Base-by-base conservation (phyloP, 1,284 basidiomycete genomes). In the Exsudoporus floridanus region DNA sequence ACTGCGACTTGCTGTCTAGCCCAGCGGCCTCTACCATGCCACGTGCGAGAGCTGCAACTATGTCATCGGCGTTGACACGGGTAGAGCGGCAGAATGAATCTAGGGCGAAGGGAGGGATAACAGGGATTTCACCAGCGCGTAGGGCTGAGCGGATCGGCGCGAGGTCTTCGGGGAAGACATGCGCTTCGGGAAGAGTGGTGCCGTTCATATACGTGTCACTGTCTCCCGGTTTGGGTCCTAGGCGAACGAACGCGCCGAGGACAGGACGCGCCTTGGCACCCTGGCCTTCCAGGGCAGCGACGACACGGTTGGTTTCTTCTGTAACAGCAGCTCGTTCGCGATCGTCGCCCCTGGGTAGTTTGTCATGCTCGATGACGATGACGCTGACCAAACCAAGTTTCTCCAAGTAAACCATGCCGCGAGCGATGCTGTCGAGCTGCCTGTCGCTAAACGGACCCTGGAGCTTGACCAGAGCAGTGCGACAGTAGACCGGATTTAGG, bases 361-460 rank as follows among this genome's bases (percentile, higher is more conserved):
- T 81, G 66, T 97, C 94, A 61, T 92, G 85, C 61, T 99, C 97
- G 45, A 98, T 82, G 45, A 99, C 91, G 56, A 99, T 92, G 61
- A 99, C 94, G 57, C 89, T 90, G 59, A 98, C 90, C 16, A 99
- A 80, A 3, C 97, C 97, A 27, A 99, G 86, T 66, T 94, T 95
- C 71, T 96, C 92, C 45, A 99, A 83, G 67, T 98, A 94, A 45
- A 94, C 89, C 76, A 99, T 84, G 42, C 97, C 97, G 38, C 90
- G 85, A 28, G 91, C 87, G 59, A 99, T 92, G 66, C 93, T 95
- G 59, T 94, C 89, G 53, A 99, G 85, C 69, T 99, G 97, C 12
- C 87, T 81, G 71, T 97, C 90, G n/a, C 86, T 92, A 71, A 99
- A 99, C 1, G 97, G 97, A 4, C 96, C 94, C 71, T 99, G 97